Conservation (phyloP, 768 basidiomycete species). For the Myochromella boudieri region DNA sequence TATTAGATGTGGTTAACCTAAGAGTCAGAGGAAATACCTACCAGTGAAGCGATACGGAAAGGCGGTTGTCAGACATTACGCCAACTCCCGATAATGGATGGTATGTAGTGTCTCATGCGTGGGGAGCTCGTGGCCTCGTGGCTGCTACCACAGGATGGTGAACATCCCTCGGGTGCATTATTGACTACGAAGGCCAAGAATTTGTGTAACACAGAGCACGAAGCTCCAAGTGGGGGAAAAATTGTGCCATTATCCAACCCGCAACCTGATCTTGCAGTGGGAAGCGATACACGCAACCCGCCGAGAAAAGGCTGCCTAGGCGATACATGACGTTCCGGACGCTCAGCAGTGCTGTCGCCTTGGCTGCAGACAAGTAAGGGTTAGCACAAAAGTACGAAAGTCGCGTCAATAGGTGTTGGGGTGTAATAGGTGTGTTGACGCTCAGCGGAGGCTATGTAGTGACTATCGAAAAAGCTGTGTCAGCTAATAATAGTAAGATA, state of each 20-base stretch:
- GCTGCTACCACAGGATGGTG: conserved; percentile 5
- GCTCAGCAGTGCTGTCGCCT: too few relatives aligned
- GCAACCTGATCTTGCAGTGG: too few relatives aligned
- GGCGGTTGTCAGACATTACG: conserved; percentile 1
- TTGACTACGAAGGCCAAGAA: neutral
- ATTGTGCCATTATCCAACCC: neutral
- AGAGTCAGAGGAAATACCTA: neutral
- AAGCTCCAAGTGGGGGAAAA: neutral
- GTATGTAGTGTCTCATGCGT: conserved; percentile 2
- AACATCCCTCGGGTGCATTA: neutral
- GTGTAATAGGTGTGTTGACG: too few relatives aligned
- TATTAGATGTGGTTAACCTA: neutral
- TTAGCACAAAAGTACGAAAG: too few relatives aligned
- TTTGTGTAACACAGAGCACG: neutral
- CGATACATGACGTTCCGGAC: too few relatives aligned
- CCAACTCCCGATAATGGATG: conserved; percentile 8
- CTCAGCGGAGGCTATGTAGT: too few relatives aligned
- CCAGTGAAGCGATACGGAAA: neutral
- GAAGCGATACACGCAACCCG: too few relatives aligned
- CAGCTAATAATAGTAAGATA: too few relatives aligned
- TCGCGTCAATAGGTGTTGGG: too few relatives aligned
- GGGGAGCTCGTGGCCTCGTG: conserved; percentile 11
- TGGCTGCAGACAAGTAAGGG: too few relatives aligned
- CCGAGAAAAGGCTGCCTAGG: too few relatives aligned
- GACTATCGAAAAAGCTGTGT: too few relatives aligned